Percentiles rank a stretch among this genome's conserved stretches.
These are phyloP conservation scores for Bacidia gigantensis DNA, from an alignment of 495 filamentous ascomycete species.

Conservation along the genomic window DNA sequence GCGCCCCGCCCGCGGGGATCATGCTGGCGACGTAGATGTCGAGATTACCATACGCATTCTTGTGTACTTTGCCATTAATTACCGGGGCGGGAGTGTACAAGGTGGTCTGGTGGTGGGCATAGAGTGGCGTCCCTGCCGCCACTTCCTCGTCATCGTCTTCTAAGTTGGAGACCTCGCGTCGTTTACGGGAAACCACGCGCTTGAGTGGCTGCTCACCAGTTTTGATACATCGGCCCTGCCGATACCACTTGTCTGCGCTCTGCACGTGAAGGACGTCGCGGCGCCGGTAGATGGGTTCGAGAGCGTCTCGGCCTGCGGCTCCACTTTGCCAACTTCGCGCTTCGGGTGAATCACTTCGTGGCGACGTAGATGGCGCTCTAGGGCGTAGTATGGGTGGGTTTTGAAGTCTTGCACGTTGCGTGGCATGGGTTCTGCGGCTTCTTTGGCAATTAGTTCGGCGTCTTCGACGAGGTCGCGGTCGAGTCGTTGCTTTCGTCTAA, in stretches of 20 bases:
- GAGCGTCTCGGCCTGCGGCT: slow-evolving; percentile 35
- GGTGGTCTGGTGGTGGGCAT: slow-evolving; percentile 29
- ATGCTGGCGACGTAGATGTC: slow-evolving; percentile 89
- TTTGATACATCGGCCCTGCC: slow-evolving; percentile 64
- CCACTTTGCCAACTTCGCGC: slow-evolving; percentile 66
- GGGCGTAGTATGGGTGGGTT: slow-evolving; percentile 76
- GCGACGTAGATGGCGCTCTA: slow-evolving; percentile 74
- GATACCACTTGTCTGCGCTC: slow-evolving; percentile 77
- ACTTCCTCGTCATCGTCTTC: slow-evolving; percentile 31
- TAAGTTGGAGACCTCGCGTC: slow-evolving; percentile 24
- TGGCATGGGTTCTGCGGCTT: slow-evolving; percentile 74
- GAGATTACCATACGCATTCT: slow-evolving; percentile 78
- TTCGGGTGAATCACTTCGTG: slow-evolving; percentile 69
- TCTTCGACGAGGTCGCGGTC: slow-evolving; percentile 75
- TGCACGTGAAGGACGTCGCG: slow-evolving; percentile 62
- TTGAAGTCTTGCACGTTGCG: slow-evolving; percentile 84
- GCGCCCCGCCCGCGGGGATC: slow-evolving; percentile 68
- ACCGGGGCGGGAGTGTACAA: slow-evolving; percentile 68
- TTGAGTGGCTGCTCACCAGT: slow-evolving; percentile 65
- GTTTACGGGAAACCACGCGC: slow-evolving; percentile 37
- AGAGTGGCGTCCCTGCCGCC: slow-evolving; percentile 24
- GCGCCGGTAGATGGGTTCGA: slow-evolving; percentile 63
- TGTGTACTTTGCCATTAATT: slow-evolving; percentile 58
- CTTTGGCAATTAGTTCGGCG: slow-evolving; percentile 53
- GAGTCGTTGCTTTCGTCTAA: slow-evolving; percentile 31